Evolutionary conservation across 345 rosid species (phyloP).

Genomic region (Carallia brachiata): DNA sequence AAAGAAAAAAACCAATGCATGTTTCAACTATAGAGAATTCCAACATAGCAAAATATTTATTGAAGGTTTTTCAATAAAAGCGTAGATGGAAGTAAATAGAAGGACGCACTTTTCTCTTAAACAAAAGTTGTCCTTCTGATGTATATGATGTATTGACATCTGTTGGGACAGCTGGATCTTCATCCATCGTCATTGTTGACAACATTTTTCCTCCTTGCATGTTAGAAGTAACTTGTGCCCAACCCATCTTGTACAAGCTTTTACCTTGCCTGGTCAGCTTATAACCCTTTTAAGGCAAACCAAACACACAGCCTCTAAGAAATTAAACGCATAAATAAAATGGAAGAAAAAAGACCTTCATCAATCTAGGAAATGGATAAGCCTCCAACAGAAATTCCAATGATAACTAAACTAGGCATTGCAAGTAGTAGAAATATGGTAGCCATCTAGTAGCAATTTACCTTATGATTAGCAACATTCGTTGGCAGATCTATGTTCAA

Average conservation of each 20-base stretch:
- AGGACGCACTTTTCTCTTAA: slow-evolving; percentile 62
- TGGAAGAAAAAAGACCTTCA: slow-evolving; percentile 2
- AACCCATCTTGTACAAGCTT: slow-evolving; percentile 69
- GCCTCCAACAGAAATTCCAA: not conserved
- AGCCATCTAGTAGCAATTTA: slow-evolving; percentile 25
- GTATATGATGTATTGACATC: slow-evolving; percentile 35
- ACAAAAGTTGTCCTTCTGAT: slow-evolving; percentile 46
- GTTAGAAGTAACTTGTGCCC: slow-evolving; percentile 58
- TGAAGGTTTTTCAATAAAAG: not conserved
- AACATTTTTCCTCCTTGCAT: slow-evolving; percentile 52
- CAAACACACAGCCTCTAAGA: not conserved
- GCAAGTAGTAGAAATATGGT: not conserved
- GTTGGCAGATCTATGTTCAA: slow-evolving; percentile 79
- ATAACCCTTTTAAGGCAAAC: slow-evolving; percentile 59
- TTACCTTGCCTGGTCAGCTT: slow-evolving; percentile 81
- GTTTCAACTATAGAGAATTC: not conserved
- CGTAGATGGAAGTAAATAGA: slow-evolving; percentile 12
- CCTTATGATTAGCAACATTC: slow-evolving; percentile 77
- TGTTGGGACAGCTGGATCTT: slow-evolving; percentile 41
- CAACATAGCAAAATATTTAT: not conserved
- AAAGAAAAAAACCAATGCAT: not conserved
- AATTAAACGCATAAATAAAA: not conserved
- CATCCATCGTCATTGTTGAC: slow-evolving; percentile 85
- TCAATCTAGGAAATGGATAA: not conserved
- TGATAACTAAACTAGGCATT: not conserved